These are phyloP conservation scores for Diacronema lutheri DNA, from an alignment of 78 protist species.

Conservation along the genomic window DNA sequence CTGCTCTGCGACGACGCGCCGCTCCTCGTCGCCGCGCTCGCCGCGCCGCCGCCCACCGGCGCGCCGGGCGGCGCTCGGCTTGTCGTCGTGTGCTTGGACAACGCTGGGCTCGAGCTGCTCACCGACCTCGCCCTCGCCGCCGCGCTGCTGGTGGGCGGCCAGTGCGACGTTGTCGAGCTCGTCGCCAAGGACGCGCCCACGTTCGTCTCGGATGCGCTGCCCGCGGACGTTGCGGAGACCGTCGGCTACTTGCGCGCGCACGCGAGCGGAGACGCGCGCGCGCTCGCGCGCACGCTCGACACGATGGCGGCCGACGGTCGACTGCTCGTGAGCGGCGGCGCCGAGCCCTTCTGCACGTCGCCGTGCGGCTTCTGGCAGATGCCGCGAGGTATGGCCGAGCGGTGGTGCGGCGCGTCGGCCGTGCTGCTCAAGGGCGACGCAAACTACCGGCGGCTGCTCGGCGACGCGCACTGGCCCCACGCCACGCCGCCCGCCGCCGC, in stretches of 20 bases:
- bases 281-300: not conserved
- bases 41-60: no score
- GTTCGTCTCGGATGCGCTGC: not conserved
- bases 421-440: conserved; percentile 24
- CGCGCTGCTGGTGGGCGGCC: not conserved
- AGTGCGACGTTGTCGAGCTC: not conserved
- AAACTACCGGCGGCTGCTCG: conserved; percentile 10
- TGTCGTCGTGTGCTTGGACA: not conserved
- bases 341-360: not conserved
- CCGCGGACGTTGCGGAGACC: not conserved
- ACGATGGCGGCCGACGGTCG: not conserved
- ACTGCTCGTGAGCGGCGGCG: not conserved
- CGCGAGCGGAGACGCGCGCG: not conserved
- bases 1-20: not conserved
- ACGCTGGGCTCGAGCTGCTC: not conserved
- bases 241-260: not conserved
- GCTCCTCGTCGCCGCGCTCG: not conserved
- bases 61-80: no score
- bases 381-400: not conserved
- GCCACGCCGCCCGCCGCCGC: not conserved
- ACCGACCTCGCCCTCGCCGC: not conserved
- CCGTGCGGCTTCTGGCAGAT: not conserved
- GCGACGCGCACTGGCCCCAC: conserved; percentile 10
- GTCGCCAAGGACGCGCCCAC: not conserved
- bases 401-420: not conserved